Evolutionary conservation across 1,284 basidiomycete species (phyloP).

Genomic region (Ustilago cynodontis): DNA sequence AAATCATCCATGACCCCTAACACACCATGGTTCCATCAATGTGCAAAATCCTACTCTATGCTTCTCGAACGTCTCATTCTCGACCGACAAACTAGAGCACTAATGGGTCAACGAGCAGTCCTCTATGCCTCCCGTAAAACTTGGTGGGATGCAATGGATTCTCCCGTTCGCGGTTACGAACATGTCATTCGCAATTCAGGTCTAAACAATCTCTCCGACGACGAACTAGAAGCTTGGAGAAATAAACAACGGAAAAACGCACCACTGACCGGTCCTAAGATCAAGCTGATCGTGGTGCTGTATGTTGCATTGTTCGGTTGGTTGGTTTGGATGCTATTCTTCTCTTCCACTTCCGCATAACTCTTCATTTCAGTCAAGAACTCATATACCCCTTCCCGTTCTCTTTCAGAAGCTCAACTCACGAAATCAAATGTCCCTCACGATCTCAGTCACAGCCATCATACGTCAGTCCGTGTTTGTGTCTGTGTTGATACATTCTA

Average conservation of each 20-base stretch:
- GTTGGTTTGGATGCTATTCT: conserved; percentile 29
- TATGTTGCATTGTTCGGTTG: conserved; percentile 56
- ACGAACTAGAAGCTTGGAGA: conserved; percentile 64
- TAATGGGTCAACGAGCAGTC: conserved; percentile 71
- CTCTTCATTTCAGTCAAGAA: neutral
- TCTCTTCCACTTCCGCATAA: neutral
- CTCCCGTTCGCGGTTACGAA: conserved; percentile 74
- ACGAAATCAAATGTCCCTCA: neutral
- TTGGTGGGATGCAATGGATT: conserved; percentile 75
- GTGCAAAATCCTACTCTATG: conserved; percentile 72
- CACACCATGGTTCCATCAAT: conserved; percentile 68
- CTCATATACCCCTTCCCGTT: conserved; percentile 13
- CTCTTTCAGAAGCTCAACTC: neutral
- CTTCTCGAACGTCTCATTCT: conserved; percentile 71
- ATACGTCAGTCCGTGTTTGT: neutral
- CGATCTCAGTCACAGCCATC: too few relatives aligned
- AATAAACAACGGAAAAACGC: conserved; percentile 52
- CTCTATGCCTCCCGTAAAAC: conserved; percentile 72
- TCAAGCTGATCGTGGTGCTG: conserved; percentile 51
- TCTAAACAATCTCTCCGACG: conserved; percentile 55
- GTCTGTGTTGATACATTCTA: neutral
- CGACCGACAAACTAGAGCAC: conserved; percentile 69
- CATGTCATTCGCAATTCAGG: conserved; percentile 64
- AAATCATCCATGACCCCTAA: conserved; percentile 67
- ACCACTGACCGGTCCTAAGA: conserved; percentile 58